A percentile compares a stretch with the other conserved stretches of the same genome.
phyloP scores from a whole-genome alignment of 2,329 filamentous ascomycete species.

The Plenodomus biglobosus region DNA sequence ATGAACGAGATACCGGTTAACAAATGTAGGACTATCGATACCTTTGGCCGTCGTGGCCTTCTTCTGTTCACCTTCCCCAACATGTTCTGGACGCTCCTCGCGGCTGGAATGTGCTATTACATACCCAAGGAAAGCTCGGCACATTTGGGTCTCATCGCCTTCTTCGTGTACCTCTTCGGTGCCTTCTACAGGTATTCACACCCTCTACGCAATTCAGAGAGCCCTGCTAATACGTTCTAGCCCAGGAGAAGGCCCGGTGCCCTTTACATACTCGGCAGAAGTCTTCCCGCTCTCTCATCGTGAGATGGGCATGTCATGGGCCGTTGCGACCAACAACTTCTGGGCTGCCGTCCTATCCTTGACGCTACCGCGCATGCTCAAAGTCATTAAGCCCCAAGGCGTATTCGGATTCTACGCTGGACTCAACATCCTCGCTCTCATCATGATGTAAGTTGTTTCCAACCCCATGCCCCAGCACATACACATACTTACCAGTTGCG shows the following conservation, averaged over 20 bases:
- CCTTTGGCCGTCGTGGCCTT: slow-evolving; percentile 55
- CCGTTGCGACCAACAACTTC: slow-evolving; percentile 66
- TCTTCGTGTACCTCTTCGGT: slow-evolving; percentile 61
- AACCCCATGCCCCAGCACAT: not conserved
- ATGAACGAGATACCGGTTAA: too few relatives aligned
- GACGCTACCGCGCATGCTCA: slow-evolving; percentile 62
- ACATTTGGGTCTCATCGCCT: slow-evolving; percentile 53
- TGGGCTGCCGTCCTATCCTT: slow-evolving; percentile 63
- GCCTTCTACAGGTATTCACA: slow-evolving; percentile 40
- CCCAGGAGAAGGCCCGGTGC: slow-evolving; percentile 54
- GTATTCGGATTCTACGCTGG: slow-evolving; percentile 64
- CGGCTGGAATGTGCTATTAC: slow-evolving; percentile 55
- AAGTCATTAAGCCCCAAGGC: slow-evolving; percentile 53
- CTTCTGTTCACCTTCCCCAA: slow-evolving; percentile 53
- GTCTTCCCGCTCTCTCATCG: slow-evolving; percentile 71
- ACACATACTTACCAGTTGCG: not conserved
- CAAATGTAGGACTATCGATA: slow-evolving; percentile 48
- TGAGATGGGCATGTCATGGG: slow-evolving; percentile 71
- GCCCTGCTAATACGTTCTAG: not conserved
- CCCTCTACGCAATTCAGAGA: slow-evolving; percentile 2
- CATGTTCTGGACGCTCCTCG: slow-evolving; percentile 53
- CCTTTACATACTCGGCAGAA: slow-evolving; percentile 51
- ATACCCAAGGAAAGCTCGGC: slow-evolving; percentile 48
- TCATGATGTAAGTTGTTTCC: slow-evolving; percentile 56
- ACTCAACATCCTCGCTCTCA: slow-evolving; percentile 61